Evolutionary conservation across 768 basidiomycete species (phyloP).

Genomic region (Floccularia luteovirens): DNA sequence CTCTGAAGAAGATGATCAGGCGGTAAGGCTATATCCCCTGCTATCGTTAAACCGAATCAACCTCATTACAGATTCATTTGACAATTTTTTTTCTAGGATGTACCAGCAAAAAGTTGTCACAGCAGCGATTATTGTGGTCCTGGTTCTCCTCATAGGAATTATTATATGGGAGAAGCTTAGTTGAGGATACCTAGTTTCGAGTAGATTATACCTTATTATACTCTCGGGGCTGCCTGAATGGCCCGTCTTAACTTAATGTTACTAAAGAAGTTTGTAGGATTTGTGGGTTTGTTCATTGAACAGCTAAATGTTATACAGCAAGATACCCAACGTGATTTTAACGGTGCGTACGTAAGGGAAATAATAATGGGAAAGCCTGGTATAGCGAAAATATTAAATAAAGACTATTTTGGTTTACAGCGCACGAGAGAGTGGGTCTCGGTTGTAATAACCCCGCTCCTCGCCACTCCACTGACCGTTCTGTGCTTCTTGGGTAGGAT

Average conservation of each 20-base stretch:
- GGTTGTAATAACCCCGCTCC: no score
- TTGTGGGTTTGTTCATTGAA: no score
- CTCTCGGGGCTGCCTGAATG: no score
- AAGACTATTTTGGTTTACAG: no score
- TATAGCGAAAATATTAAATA: no score
- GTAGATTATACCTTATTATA: no score
- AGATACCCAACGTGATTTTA: background rate
- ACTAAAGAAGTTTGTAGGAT: no score
- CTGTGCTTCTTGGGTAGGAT: no score
- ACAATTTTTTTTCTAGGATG: constrained; percentile 59
- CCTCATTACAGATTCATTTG: constrained; percentile 22
- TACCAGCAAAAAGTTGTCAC: constrained; percentile 93
- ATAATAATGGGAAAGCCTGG: background rate
- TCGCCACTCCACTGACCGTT: no score
- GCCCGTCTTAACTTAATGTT: background rate
- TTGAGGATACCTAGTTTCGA: constrained; percentile 16
- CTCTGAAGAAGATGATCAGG: constrained; percentile 92
- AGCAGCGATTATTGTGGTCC: constrained; percentile 75
- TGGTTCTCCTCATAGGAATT: constrained; percentile 75
- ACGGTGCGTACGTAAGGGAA: background rate
- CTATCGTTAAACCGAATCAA: background rate
- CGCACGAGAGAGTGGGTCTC: no score
- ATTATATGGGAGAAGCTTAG: constrained; percentile 76
- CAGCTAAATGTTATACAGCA: background rate
- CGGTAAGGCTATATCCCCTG: constrained; percentile 48